Evolutionary conservation across 1,139 yeast species (phyloP).

Genomic region (Meyerozyma athensensis): DNA sequence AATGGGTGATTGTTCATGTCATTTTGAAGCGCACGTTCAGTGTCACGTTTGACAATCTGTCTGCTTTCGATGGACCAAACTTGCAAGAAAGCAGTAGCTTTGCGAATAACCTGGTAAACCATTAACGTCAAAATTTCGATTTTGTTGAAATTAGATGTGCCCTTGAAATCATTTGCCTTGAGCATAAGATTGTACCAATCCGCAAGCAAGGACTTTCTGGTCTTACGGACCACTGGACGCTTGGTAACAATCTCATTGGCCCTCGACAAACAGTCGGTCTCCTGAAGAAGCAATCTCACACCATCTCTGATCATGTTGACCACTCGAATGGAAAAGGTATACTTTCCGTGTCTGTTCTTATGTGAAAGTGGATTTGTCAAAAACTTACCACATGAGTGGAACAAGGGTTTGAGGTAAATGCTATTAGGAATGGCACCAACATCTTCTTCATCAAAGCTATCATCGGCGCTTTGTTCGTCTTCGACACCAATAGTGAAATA

Average conservation of each 20-base stretch:
- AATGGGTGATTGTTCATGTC: slow-evolving; percentile 42
- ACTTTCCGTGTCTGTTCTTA: slow-evolving; percentile 33
- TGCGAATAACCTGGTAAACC: slow-evolving; percentile 68
- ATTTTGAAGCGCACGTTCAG: slow-evolving; percentile 30
- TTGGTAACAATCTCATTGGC: slow-evolving; percentile 73
- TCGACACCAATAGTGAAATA: slow-evolving; percentile 67
- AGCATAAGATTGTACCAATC: slow-evolving; percentile 89
- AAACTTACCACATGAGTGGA: slow-evolving; percentile 73
- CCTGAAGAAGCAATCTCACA: slow-evolving; percentile 67
- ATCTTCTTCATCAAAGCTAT: slow-evolving; percentile 15
- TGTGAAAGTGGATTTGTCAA: slow-evolving; percentile 64
- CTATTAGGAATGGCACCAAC: slow-evolving; percentile 30
- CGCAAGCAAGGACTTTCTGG: slow-evolving; percentile 76
- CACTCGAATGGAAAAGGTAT: slow-evolving; percentile 42
- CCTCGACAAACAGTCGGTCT: slow-evolving; percentile 80
- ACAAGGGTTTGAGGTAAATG: slow-evolving; percentile 53
- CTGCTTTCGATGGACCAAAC: slow-evolving; percentile 66
- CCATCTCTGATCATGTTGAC: slow-evolving; percentile 68
- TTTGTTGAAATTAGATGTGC: slow-evolving; percentile 61
- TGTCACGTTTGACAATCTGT: slow-evolving; percentile 34
- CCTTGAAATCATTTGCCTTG: slow-evolving; percentile 78
- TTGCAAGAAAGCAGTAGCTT: slow-evolving; percentile 68
- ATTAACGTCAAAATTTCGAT: slow-evolving; percentile 68
- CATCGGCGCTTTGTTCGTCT: slow-evolving; percentile 17
- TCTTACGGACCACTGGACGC: slow-evolving; percentile 63